phyloP scores from a whole-genome alignment of 768 basidiomycete genomes.

The Lactifluus hygrophoroides region DNA sequence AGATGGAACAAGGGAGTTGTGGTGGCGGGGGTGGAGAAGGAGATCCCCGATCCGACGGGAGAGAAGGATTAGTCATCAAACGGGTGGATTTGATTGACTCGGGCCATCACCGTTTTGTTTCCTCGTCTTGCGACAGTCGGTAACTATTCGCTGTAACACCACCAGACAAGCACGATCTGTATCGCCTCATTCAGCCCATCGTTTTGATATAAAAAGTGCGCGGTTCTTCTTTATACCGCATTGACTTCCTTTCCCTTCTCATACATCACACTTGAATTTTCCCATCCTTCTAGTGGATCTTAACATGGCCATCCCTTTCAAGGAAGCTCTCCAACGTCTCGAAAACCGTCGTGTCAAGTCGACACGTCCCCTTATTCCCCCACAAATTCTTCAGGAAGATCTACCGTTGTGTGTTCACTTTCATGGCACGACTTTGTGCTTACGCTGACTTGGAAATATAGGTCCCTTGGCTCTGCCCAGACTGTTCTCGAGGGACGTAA shows the following conservation, averaged over 20 bases:
- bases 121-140: too few species aligned
- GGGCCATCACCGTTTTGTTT: neutral
- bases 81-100: neutral
- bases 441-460: conserved; percentile 24
- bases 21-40: neutral
- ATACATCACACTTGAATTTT: conserved; percentile 1
- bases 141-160: neutral
- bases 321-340: conserved; percentile 69
- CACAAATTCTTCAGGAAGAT: conserved; percentile 91
- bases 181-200: neutral
- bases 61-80: neutral
- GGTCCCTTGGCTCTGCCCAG: conserved; percentile 72
- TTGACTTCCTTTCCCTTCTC: neutral
- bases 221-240: conserved; percentile 2
- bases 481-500: conserved; percentile 83
- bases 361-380: conserved; percentile 85
- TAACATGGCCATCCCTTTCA: conserved; percentile 65
- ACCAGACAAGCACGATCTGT: neutral
- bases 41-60: neutral
- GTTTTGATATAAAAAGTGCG: conserved; percentile 11
- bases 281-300: conserved; percentile 36
- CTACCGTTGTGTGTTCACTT: conserved; percentile 58
- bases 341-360: conserved; percentile 84
- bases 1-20: neutral
- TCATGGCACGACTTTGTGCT: conserved; percentile 17